These are phyloP conservation scores for Magnolia changhungtana DNA, from an alignment of 164 flowering plant species.

Conservation along the genomic window DNA sequence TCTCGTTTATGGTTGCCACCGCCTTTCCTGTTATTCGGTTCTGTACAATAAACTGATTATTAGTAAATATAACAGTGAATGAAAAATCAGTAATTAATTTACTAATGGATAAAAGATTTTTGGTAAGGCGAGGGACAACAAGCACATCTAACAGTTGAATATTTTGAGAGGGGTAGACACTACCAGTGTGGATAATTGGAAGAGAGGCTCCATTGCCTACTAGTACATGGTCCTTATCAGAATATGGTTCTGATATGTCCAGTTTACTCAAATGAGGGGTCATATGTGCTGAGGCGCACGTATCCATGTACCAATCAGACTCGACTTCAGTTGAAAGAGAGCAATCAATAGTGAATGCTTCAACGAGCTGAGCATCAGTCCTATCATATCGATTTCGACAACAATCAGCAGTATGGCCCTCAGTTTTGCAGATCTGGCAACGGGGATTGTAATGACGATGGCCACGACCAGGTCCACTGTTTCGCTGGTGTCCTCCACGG, in stretches of 20 bases:
- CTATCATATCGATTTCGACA: no score
- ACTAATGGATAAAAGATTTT: not conserved
- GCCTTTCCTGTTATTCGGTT: not conserved
- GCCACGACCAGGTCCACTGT: not conserved
- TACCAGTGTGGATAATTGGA: not conserved
- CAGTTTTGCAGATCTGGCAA: not conserved
- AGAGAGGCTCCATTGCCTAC: not conserved
- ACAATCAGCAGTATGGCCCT: not conserved
- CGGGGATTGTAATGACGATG: not conserved
- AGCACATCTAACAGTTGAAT: not conserved
- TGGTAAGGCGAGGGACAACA: not conserved
- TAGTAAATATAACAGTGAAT: not conserved
- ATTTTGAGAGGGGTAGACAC: not conserved
- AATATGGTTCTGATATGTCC: no score
- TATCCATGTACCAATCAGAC: no score
- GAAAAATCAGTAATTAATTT: not conserved
- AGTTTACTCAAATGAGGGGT: no score
- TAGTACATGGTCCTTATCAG: not conserved
- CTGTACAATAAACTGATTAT: not conserved
- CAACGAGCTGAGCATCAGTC: not conserved
- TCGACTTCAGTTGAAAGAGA: not conserved
- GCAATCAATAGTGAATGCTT: not conserved
- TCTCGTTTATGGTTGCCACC: not conserved
- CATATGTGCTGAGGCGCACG: no score
- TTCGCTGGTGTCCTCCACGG: not conserved